These are phyloP conservation scores for Saccharomycopsis crataegensis DNA, from an alignment of 1,139 yeast genomes.

Conservation along the genomic window DNA sequence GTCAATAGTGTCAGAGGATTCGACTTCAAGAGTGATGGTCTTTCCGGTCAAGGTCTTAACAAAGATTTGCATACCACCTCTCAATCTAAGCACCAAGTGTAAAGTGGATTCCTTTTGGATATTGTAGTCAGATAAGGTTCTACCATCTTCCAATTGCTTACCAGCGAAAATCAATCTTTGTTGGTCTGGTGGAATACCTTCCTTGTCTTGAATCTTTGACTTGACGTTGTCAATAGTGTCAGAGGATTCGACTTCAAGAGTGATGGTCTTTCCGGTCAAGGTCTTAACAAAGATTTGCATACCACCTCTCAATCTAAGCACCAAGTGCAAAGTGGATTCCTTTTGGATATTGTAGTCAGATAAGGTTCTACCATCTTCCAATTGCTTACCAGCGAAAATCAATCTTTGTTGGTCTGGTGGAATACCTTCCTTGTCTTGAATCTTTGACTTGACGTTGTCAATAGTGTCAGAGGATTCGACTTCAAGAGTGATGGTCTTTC, in stretches of 20 bases:
- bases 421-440: no score
- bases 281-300: constrained; percentile 99
- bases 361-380: no score
- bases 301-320: no score
- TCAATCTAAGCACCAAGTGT: constrained; percentile 95
- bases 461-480: no score
- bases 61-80: constrained; percentile 99
- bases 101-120: constrained; percentile 99
- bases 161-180: constrained; percentile 99
- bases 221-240: constrained; percentile 99
- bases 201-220: constrained; percentile 98
- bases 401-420: no score
- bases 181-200: constrained; percentile 99
- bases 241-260: constrained; percentile 98
- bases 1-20: constrained; percentile 98
- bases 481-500: no score
- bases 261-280: constrained; percentile 98
- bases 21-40: constrained; percentile 98
- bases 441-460: no score
- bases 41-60: constrained; percentile 98
- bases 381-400: no score
- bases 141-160: constrained; percentile 99
- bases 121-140: constrained; percentile 99
- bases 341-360: no score
- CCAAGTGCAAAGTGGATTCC: no score